Base-by-base conservation (phyloP, 768 basidiomycete genomes). In the Peribolospora kevripleyi region DNA sequence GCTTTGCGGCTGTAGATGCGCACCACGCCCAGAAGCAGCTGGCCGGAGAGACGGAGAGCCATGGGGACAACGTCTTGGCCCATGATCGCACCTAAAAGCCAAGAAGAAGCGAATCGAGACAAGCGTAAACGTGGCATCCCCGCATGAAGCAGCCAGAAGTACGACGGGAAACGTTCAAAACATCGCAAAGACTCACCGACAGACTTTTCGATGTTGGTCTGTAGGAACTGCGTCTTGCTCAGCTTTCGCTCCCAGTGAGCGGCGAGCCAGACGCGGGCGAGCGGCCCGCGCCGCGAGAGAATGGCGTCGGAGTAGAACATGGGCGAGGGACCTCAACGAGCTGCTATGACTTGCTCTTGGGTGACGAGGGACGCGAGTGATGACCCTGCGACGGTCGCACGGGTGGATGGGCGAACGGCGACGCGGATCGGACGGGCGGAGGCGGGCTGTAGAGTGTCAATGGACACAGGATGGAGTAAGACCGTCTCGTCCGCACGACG, bases 231-330 rank as follows among this genome's bases (percentile, higher is more conserved):
- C 38, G 81, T 79, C 69, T 97, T 98, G 61, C 84, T 87, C 63
- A 98, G 79, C 72, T 95, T 95, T 64, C 86, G 79, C 69, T 95
- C 88, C 80, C 91, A 88, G 74, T 95, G 91, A 2, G 93, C 91
- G 46, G 91, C 90, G 54, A 98, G 81, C 93, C 93, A 98, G 73
- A 98, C 87, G 71, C 81, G 85, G 42, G 87, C 91, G 45, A 98
- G 73, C 3, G 91, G 85, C 48, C 91, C 90, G 55, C 86, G 81
- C 62, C 87, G 81, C 49, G 86, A 85, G 61, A 93, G 75, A 68
- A 97, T 86, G 42, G 85, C 80, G 66, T 93, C 87, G 51, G 86
- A 87, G 66, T 85, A 90, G 68, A 88, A 88, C 84, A 65, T 61
- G 55, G 48, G 50, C 46, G 50, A 13, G 25, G 46, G 53, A 14